Evolutionary conservation across 2,329 filamentous ascomycete species (phyloP).

Genomic region (Trichoderma sp.): DNA sequence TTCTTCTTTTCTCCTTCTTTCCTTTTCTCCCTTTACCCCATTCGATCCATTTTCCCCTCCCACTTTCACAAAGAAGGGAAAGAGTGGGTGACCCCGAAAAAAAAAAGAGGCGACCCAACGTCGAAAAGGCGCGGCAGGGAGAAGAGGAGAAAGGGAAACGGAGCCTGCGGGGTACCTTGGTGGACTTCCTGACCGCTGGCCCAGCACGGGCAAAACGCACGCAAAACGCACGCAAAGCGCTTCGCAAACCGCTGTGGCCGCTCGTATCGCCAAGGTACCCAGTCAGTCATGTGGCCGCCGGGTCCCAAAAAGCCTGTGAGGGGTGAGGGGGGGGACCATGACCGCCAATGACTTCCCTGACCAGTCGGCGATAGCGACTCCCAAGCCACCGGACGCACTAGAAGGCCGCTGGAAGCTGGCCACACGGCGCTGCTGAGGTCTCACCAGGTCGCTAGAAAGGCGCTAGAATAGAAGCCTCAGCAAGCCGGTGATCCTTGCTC

Average conservation of each 20-base stretch:
- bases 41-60: too few relatives aligned
- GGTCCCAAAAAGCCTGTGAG: not conserved
- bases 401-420: constrained; percentile 15
- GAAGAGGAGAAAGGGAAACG: not conserved
- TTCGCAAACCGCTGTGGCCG: not conserved
- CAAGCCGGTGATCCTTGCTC: constrained; percentile 9
- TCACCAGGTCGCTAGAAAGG: constrained; percentile 20
- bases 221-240: not conserved
- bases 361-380: constrained; percentile 14
- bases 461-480: constrained; percentile 22
- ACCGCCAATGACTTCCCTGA: not conserved
- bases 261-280: constrained; percentile 5
- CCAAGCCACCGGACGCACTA: constrained; percentile 14
- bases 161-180: constrained; percentile 8
- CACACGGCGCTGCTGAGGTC: not conserved
- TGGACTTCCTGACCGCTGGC: constrained; percentile 13
- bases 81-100: not conserved
- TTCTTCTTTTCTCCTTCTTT: not conserved
- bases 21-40: too few relatives aligned
- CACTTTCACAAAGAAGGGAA: not conserved
- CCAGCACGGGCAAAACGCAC: not conserved
- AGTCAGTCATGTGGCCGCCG: not conserved
- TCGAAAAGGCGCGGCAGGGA: not conserved
- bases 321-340: too few relatives aligned
- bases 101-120: not conserved